A percentile compares a stretch with the other conserved stretches of the same genome.
These are phyloP conservation scores for Cicer chorassanicum DNA, from an alignment of 306 rosid genomes.

Conservation along the genomic window DNA sequence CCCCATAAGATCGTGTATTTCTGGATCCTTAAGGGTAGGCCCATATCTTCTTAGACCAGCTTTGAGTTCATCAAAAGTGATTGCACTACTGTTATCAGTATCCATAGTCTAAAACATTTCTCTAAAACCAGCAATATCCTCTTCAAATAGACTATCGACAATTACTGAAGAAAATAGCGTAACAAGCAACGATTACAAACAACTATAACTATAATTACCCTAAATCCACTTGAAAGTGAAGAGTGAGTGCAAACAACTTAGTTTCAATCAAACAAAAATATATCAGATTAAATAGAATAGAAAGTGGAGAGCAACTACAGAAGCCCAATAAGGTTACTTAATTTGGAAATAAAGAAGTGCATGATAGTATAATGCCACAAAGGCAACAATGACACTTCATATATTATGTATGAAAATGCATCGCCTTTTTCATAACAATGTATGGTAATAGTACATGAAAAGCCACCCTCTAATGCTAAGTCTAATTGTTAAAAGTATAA, in stretches of 20 bases:
- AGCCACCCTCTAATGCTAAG: no score
- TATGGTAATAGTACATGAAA: background rate
- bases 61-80: slow-evolving; percentile 95
- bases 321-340: slow-evolving; percentile 27
- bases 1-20: slow-evolving; percentile 92
- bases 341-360: slow-evolving; percentile 38
- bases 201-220: slow-evolving; percentile 4
- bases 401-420: slow-evolving; percentile 27
- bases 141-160: slow-evolving; percentile 95
- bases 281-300: background rate
- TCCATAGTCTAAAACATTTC: slow-evolving; percentile 94
- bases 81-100: slow-evolving; percentile 94
- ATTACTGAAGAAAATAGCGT: slow-evolving; percentile 65
- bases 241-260: background rate
- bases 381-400: slow-evolving; percentile 26
- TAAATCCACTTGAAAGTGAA: no score
- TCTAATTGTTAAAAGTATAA: background rate
- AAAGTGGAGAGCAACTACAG: slow-evolving; percentile 20
- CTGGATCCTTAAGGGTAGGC: slow-evolving; percentile 86
- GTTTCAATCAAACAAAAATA: slow-evolving; percentile 33
- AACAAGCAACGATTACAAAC: slow-evolving; percentile 33
- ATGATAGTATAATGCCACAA: slow-evolving; percentile 25
- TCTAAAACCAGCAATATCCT: slow-evolving; percentile 95
- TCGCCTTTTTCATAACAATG: slow-evolving; percentile 37
- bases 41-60: slow-evolving; percentile 96